Percentiles rank a stretch among this genome's conserved stretches.
phyloP scores from a whole-genome alignment of 192 early-diverging fungal genomes.

The Coemansia sp. region DNA sequence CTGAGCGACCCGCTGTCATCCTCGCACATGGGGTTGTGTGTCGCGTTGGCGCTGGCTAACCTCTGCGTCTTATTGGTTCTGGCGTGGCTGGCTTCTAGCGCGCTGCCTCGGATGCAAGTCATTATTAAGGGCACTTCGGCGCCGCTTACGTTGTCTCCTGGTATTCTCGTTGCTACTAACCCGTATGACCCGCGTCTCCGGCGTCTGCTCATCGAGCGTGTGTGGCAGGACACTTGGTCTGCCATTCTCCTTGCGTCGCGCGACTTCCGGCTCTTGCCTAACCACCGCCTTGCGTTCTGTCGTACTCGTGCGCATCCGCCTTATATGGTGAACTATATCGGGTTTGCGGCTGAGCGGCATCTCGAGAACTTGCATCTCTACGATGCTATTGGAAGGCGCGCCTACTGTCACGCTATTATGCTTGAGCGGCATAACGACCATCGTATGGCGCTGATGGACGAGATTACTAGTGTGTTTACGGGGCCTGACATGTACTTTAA shows the following conservation, averaged over 20 bases:
- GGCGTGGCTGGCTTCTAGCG: slow-evolving; percentile 39
- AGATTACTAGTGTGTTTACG: slow-evolving; percentile 59
- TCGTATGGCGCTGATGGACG: slow-evolving; percentile 44
- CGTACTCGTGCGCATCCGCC: slow-evolving; percentile 61
- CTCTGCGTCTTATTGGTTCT: slow-evolving; percentile 50
- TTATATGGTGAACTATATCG: slow-evolving; percentile 68
- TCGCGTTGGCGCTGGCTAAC: slow-evolving; percentile 55
- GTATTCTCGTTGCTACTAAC: slow-evolving; percentile 40
- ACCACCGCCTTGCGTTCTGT: slow-evolving; percentile 60
- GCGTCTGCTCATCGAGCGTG: slow-evolving; percentile 62
- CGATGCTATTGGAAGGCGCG: slow-evolving; percentile 57
- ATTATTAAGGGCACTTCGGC: slow-evolving; percentile 57
- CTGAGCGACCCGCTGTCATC: slow-evolving; percentile 54
- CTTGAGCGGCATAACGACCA: slow-evolving; percentile 43
- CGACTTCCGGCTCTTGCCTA: slow-evolving; percentile 61
- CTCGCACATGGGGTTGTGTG: slow-evolving; percentile 51
- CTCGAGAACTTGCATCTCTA: slow-evolving; percentile 68
- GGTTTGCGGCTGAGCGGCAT: slow-evolving; percentile 68
- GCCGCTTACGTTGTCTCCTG: slow-evolving; percentile 53
- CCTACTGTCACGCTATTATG: slow-evolving; percentile 53
- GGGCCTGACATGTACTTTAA: slow-evolving; percentile 73
- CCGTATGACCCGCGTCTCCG: slow-evolving; percentile 49
- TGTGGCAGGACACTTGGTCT: slow-evolving; percentile 78
- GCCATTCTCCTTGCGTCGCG: slow-evolving; percentile 63
- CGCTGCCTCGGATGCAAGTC: slow-evolving; percentile 56